Percentiles rank a stretch among this genome's conserved stretches.
Evolutionary conservation across 202 grass and related monocot species (phyloP).

Genomic region (Dendrocalamus latiflorus): DNA sequence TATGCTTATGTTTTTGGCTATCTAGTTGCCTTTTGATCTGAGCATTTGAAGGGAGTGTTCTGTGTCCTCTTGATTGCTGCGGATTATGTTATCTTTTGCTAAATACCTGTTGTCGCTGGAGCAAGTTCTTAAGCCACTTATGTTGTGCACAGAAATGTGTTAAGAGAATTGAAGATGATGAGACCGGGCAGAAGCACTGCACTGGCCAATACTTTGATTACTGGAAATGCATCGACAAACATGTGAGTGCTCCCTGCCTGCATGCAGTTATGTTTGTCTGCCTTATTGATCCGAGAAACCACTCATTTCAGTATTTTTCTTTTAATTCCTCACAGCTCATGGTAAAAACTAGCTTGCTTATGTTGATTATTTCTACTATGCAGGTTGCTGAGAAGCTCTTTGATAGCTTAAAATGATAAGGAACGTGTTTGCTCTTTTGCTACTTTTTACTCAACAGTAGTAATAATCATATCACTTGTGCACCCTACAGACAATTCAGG

Average conservation of each 20-base stretch:
- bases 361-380: constrained; percentile 5
- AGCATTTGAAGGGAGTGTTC: constrained; percentile 13
- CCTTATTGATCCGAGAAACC: background rate
- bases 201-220: too few species aligned
- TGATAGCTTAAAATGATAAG: constrained; percentile 69
- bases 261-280: too few species aligned
- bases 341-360: background rate
- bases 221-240: too few species aligned
- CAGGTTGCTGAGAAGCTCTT: constrained; percentile 92
- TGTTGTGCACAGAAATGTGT: constrained; percentile 54
- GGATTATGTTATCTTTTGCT: constrained; percentile 7
- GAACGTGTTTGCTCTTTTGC: too few species aligned
- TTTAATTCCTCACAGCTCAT: constrained; percentile 2
- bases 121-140: constrained; percentile 16
- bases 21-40: background rate
- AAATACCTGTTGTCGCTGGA: constrained; percentile 5
- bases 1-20: constrained; percentile 4
- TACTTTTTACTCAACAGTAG: too few species aligned
- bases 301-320: background rate
- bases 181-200: constrained; percentile 75
- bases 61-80: background rate
- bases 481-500: too few species aligned
- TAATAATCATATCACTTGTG: too few species aligned
- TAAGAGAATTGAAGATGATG: constrained; percentile 66
- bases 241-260: too few species aligned